Evolutionary conservation across 1,284 basidiomycete species (phyloP).

Genomic region (Testicularia cyperi): DNA sequence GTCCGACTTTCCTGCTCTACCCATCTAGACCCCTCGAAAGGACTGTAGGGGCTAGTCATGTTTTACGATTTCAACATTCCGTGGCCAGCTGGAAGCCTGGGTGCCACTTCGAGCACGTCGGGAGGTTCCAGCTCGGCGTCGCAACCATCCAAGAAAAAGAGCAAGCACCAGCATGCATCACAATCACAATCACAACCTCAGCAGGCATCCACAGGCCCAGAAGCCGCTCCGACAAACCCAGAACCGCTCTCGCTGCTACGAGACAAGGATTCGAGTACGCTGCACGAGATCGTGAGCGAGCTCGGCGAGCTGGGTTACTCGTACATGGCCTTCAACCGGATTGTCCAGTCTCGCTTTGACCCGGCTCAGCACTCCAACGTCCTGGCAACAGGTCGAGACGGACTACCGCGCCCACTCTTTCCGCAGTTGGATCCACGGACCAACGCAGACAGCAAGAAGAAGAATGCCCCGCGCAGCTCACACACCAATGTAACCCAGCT

Average conservation of each 20-base stretch:
- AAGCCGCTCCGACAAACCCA: slow-evolving; percentile 3
- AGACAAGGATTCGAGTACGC: slow-evolving; percentile 14
- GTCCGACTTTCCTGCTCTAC: too few species aligned
- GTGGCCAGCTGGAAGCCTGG: slow-evolving; percentile 30
- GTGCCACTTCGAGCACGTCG: background rate
- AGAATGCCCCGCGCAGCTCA: too few species aligned
- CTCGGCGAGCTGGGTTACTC: slow-evolving; percentile 43
- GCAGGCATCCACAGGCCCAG: slow-evolving; percentile 7
- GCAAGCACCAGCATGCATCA: slow-evolving; percentile 10
- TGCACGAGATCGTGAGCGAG: slow-evolving; percentile 32
- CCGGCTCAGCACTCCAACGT: slow-evolving; percentile 31
- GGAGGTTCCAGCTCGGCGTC: too few species aligned
- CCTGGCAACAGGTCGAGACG: slow-evolving; percentile 16
- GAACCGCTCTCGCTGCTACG: slow-evolving; percentile 12
- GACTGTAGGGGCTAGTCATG: slow-evolving; percentile 22
- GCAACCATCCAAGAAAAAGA: slow-evolving; percentile 30
- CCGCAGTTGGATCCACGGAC: slow-evolving; percentile 49
- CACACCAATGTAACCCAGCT: slow-evolving; percentile 47
- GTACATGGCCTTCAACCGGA: slow-evolving; percentile 50
- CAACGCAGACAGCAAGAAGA: slow-evolving; percentile 8
- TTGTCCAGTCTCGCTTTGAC: slow-evolving; percentile 42
- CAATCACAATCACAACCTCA: slow-evolving; percentile 1
- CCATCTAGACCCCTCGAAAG: too few species aligned
- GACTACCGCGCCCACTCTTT: slow-evolving; percentile 36
- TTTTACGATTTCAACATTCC: slow-evolving; percentile 53